Conservation (phyloP, 179 eudicot genomes). For the Vitellaria paradoxa region DNA sequence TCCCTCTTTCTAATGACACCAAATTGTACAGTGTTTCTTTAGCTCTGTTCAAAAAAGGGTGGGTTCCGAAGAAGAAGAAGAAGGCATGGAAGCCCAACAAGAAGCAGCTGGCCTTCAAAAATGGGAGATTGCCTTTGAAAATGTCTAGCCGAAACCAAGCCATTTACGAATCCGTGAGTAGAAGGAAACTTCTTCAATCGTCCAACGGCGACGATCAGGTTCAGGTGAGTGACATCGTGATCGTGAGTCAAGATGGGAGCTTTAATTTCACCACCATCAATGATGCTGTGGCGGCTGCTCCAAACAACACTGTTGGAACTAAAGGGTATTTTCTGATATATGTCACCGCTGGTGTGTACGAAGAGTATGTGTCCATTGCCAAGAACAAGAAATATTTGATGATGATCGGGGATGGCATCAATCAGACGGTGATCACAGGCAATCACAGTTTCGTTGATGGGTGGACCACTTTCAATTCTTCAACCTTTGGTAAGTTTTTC, state of each 20-base stretch:
- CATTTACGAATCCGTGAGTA: constrained; percentile 29
- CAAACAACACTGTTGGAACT: constrained; percentile 36
- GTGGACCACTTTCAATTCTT: constrained; percentile 72
- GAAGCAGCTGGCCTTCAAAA: constrained; percentile 24
- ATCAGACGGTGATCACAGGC: constrained; percentile 72
- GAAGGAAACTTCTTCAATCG: constrained; percentile 33
- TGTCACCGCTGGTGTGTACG: constrained; percentile 58
- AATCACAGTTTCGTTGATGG: constrained; percentile 64
- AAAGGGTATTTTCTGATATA: constrained; percentile 65
- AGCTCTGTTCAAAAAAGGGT: constrained; percentile 56
- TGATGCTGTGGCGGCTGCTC: constrained; percentile 65
- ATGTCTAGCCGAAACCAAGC: constrained; percentile 31
- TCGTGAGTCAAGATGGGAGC: constrained; percentile 57
- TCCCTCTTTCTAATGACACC: constrained; percentile 46
- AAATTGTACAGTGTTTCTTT: constrained; percentile 57
- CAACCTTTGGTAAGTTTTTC: constrained; percentile 60
- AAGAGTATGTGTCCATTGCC: constrained; percentile 56
- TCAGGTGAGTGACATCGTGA: constrained; percentile 47
- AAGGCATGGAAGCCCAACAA: neutral
- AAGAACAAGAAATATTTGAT: constrained; percentile 67
- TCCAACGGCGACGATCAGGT: constrained; percentile 29
- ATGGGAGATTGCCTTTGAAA: constrained; percentile 37
- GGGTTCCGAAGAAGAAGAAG: constrained; percentile 44
- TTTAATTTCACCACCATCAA: constrained; percentile 51
- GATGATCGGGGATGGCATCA: constrained; percentile 91